Base-by-base conservation (phyloP, 2,329 filamentous ascomycete genomes). In the Harringtonia lauricola region DNA sequence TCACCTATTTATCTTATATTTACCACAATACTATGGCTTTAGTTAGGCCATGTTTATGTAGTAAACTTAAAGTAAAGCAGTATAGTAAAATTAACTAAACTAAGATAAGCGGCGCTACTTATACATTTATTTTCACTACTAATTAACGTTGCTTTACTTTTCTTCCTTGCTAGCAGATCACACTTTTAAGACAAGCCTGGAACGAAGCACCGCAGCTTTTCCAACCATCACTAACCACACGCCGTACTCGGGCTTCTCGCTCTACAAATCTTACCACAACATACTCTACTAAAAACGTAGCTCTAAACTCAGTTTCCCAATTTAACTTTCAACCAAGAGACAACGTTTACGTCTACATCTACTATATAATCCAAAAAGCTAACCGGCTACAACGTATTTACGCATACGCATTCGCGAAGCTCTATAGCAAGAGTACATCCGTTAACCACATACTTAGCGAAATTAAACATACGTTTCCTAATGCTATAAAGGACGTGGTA, bases 301-400 rank as follows among this genome's bases (percentile, higher is more conserved):
- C 31, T 15, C 22, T 41, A 2, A 30, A 41, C 3, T 15, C 39
- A 3, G 39, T 41, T 19, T 7, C 4, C 31, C 30, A 35, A 18
- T 24, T 41, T 28, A 30, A 41, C 7, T 24, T 41, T 15, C 39
- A 8, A 12, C 29, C 18, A 7, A 19, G 14, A 17, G 39, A 35
- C 30, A 41, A 41, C 39, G 39, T 41, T 15, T 41, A 34, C 31
- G 39, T 41, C 30, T 30, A 30, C 21, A 41, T 41, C 31, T 41
- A 41, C 15, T 13, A 35, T 18, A 35, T 28, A 19, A 34, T 41
- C 5, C 39, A 41, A 22, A 41, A 35, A 15, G 39, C 39, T 15
- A 30, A 41, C 13, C 14, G 21, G 10, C 21, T 41, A 17, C 30
- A 41, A 18, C 39, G 39, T 14, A 35, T 41, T 19, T 15, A 14